Base-by-base conservation (phyloP, 1,284 basidiomycete species). In the Fomitiporia mediterranea region DNA sequence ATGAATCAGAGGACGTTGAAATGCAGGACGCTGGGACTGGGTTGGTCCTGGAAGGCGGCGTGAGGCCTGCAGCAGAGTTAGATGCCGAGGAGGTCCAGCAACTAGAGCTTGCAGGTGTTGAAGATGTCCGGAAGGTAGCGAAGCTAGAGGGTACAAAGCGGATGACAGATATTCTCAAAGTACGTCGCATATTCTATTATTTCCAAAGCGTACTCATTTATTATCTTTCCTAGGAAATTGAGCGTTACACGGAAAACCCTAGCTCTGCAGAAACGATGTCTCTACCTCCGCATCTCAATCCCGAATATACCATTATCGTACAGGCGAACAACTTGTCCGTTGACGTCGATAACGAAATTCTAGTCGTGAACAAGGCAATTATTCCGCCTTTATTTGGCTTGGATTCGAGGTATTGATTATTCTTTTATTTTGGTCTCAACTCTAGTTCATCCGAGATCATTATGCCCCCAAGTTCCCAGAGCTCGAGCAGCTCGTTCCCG, bases 301-400 rank as follows among this genome's bases (percentile, higher is more conserved):
- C 93, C 0, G 97, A 99, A 71, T 99, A 99, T 72, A 85, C 88
- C 59, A 79, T 99, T 58, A 98, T 99, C 65, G 97, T 99, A 2
- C 86, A 92, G 63, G 93, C 96, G 11, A 99, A 99, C 76, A 99
- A 99, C 72, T 77, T 98, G 58, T 94, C 94, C 0, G 97, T 99
- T 17, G 97, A 99, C 65, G 87, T 99, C 1, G 97, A 99, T 72
- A 99, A 99, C 66, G 97, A 99, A 71, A 92, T 98, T 57, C 78
- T 99, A 57, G 79, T 99, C 25, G 95, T 98, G 1, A 94, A 99
- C 77, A 99, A 99, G 79, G 91, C 83, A 65, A 60, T 70, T 66
- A 30, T 46, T 30, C 19, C 49, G 56, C 48, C 62, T 35, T 35
- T 44, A 34, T 25, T 17, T 44, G 53, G 23, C 44, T 63, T 74